Evolutionary conservation across 2,329 filamentous ascomycete species (phyloP), one percentile per base, ranked within the genome.

Genomic region (Sporothrix inflata): DNA sequence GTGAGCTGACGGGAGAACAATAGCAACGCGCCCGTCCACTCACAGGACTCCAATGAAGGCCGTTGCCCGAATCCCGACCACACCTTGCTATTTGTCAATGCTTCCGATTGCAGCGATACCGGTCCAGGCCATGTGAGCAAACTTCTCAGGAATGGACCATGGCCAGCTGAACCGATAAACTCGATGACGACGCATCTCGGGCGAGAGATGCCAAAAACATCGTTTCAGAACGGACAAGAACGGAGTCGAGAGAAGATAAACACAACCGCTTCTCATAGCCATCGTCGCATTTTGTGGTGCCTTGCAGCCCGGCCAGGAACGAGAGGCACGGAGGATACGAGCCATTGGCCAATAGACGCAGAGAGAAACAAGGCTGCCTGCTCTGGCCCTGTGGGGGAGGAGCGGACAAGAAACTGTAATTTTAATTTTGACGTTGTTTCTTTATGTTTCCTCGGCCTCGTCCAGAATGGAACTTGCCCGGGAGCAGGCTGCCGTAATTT

Each of bases 351-450:
- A 70, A 70, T 70, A 16, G 53, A 5, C 38, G 40, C 34, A 12
- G 8, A 70, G 42, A 51, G 27, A 61, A 70, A 70, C 68, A 38
- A 70, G 68, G 68, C 53, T 70, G 68, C 68, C 68, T 70, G 53
- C 5, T n/a, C n/a, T 53, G 40, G 6, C 19, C 8, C n/a, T 69
- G 49, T 57, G 27, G 57, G 57, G 57, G 38, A 42, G 14, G 57
- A 63, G 14, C 14, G 24, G 49, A 12, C 11, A 12, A 27, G 19
- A 63, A 63, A 63, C 57, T 42, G 57, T 42, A 63, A 63, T 63
- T 42, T 63, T 63, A 42, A 53, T 27, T 27, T 53, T 53, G 49
- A 30, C 47, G 16, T 47, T 47, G 16, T 14, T 63, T 24, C n/a
- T n/a, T n/a, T n/a, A n/a, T n/a, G n/a, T 24, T 42, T n/a, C n/a